phyloP scores from a whole-genome alignment of 495 filamentous ascomycete species.

The Letharia columbiana region DNA sequence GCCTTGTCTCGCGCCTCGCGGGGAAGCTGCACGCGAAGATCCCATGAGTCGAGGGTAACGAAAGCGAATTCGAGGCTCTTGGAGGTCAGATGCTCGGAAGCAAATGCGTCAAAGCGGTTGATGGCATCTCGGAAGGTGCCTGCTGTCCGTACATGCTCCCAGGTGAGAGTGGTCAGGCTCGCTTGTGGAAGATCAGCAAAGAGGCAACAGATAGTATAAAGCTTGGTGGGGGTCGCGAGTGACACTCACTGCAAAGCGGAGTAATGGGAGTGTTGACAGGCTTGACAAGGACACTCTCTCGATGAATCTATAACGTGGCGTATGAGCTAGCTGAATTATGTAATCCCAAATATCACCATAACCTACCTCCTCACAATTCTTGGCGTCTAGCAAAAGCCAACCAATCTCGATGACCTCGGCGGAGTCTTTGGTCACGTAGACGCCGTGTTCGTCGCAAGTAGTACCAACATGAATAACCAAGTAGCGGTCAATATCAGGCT shows the following conservation, averaged over 20 bases:
- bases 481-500: conserved; percentile 78
- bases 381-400: conserved; percentile 91
- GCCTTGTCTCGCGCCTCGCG: conserved; percentile 97
- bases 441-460: conserved; percentile 97
- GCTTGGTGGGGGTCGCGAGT: conserved; percentile 13
- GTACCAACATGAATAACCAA: conserved; percentile 97
- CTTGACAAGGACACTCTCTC: conserved; percentile 93
- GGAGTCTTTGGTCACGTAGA: conserved; percentile 98
- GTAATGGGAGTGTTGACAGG: conserved; percentile 98
- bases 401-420: conserved; percentile 98
- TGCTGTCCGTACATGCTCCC: conserved; percentile 96
- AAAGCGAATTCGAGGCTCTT: conserved; percentile 94
- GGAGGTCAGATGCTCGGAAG: conserved; percentile 71
- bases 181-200: conserved; percentile 45
- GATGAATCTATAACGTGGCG: conserved; percentile 59
- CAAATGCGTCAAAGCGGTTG: conserved; percentile 87
- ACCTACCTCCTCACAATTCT: conserved; percentile 81
- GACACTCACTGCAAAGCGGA: conserved; percentile 88
- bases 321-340: background rate
- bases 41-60: conserved; percentile 96
- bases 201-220: conserved; percentile 12
- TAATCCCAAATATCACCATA: background rate
- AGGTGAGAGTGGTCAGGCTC: conserved; percentile 93
- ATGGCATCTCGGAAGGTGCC: conserved; percentile 95
- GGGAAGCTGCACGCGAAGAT: conserved; percentile 93